A percentile compares a stretch with the other conserved stretches of the same genome.
Conservation (phyloP, 2,329 filamentous ascomycete genomes). For the Byssothecium circinans region DNA sequence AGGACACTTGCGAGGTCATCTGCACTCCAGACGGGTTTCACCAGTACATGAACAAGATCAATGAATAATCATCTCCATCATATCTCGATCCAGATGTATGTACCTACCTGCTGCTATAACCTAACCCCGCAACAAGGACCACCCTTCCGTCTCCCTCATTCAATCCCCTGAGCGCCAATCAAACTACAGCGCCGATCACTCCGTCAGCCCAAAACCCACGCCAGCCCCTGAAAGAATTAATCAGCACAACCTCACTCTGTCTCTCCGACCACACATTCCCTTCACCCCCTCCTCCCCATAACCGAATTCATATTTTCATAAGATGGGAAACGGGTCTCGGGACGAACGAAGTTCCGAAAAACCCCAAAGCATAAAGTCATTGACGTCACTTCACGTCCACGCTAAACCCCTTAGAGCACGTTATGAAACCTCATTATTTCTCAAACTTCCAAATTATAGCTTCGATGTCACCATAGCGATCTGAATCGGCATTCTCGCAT, state of each 20-base stretch:
- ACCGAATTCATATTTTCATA: background rate
- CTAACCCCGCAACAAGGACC: background rate
- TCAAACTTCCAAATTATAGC: slow-evolving; percentile 21
- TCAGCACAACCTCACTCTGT: slow-evolving; percentile 1
- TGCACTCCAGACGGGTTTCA: too few species aligned
- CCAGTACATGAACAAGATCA: too few species aligned
- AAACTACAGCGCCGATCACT: background rate
- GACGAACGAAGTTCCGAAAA: background rate
- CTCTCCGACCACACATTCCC: background rate
- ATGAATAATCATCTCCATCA: too few species aligned
- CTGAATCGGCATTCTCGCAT: background rate
- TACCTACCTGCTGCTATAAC: too few species aligned
- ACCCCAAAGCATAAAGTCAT: slow-evolving; percentile 13
- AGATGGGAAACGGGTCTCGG: background rate
- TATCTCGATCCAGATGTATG: too few species aligned
- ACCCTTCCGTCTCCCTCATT: background rate
- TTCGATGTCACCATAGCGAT: slow-evolving; percentile 17
- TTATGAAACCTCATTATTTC: slow-evolving; percentile 20
- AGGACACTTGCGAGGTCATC: too few species aligned
- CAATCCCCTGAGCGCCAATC: background rate
- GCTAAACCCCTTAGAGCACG: slow-evolving; percentile 21
- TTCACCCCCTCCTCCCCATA: background rate
- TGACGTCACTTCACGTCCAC: slow-evolving; percentile 25
- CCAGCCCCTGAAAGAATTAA: slow-evolving; percentile 1
- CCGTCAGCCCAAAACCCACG: background rate